Conservation (phyloP, 208 protist species). For the Leishmania gerbilli region DNA sequence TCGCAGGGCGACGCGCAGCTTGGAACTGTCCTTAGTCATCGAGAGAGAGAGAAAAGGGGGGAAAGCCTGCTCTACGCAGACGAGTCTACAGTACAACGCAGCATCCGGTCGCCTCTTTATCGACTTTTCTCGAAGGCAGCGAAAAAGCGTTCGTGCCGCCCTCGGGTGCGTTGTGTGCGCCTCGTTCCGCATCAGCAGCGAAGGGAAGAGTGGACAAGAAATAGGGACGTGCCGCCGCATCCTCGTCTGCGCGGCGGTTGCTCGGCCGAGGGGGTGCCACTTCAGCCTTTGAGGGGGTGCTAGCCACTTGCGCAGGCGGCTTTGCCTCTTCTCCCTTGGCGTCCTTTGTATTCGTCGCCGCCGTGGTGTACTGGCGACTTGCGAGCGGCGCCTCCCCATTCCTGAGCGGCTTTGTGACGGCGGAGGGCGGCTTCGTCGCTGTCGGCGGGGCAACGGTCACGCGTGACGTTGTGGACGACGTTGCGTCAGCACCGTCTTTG, state of each 20-base stretch:
- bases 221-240: neutral
- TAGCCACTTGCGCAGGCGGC: neutral
- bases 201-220: neutral
- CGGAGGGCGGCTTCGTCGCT: neutral
- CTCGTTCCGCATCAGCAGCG: neutral
- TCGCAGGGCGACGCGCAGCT: neutral
- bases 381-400: neutral
- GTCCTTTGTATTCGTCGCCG: neutral
- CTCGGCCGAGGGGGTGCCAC: neutral
- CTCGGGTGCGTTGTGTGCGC: neutral
- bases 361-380: neutral
- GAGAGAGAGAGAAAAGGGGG: neutral
- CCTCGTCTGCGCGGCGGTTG: neutral
- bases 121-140: neutral
- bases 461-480: neutral
- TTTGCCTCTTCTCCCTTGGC: neutral
- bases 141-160: neutral
- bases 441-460: neutral
- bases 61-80: neutral
- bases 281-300: neutral
- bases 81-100: conserved; percentile 9
- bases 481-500: neutral
- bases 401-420: neutral
- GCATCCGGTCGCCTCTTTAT: conserved; percentile 11
- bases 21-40: neutral